These are phyloP conservation scores for Sedum album DNA, from an alignment of 164 flowering plant genomes.

Conservation along the genomic window DNA sequence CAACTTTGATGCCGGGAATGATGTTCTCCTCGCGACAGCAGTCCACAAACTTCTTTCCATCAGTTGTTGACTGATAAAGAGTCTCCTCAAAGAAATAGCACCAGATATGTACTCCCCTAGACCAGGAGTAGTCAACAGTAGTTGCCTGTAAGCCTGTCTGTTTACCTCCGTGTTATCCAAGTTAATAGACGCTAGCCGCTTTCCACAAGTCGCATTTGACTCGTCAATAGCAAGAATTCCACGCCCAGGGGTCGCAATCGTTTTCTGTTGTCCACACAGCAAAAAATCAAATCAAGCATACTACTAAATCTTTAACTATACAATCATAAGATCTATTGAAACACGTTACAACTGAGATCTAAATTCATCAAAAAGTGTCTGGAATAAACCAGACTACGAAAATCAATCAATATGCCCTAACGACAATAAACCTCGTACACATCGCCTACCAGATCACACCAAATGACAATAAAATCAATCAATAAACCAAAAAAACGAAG, in stretches of 20 bases:
- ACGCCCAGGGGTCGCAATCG: constrained; percentile 8
- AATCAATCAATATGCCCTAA: not conserved
- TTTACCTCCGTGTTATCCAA: constrained; percentile 2
- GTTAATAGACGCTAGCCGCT: constrained; percentile 5
- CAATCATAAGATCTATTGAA: not conserved
- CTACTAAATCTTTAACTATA: too few species aligned
- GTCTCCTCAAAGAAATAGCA: constrained; percentile 86
- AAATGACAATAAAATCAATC: too few species aligned
- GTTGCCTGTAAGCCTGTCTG: constrained; percentile 9
- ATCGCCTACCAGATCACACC: too few species aligned
- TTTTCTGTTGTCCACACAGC: not conserved
- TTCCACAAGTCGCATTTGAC: constrained; percentile 7
- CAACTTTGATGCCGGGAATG: constrained; percentile 87
- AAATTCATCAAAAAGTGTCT: not conserved
- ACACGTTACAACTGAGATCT: not conserved
- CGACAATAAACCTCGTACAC: too few species aligned
- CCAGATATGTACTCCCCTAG: constrained; percentile 52
- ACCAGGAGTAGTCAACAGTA: constrained; percentile 8
- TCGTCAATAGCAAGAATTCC: constrained; percentile 5
- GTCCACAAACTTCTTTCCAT: constrained; percentile 75
- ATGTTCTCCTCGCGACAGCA: constrained; percentile 58
- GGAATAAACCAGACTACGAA: too few species aligned
- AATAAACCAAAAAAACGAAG: constrained; percentile 1
- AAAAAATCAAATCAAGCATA: not conserved
- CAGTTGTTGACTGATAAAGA: constrained; percentile 81